Percentiles rank a stretch among this genome's conserved stretches.
Conservation (phyloP, 495 filamentous ascomycete genomes). For the Penicillium herquei region DNA sequence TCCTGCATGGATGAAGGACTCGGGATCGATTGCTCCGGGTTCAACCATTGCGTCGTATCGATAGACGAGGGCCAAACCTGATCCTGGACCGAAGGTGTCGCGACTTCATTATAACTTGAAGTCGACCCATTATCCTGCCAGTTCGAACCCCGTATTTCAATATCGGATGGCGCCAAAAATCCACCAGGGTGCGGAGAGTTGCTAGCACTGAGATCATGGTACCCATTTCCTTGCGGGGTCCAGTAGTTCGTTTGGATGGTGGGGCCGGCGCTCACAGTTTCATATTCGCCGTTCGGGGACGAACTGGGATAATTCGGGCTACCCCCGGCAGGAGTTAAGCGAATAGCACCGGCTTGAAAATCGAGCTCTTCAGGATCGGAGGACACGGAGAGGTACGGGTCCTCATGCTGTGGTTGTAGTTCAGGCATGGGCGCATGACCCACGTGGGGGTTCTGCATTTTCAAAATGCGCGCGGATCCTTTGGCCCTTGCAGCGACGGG, state of each 20-base stretch:
- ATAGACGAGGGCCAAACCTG: not conserved
- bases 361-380: slow-evolving; percentile 41
- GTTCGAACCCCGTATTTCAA: slow-evolving; percentile 14
- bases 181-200: slow-evolving; percentile 9
- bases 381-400: slow-evolving; percentile 41
- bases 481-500: slow-evolving; percentile 13
- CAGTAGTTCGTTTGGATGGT: slow-evolving; percentile 17
- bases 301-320: slow-evolving; percentile 19
- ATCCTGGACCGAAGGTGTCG: not conserved
- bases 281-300: slow-evolving; percentile 15
- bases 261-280: slow-evolving; percentile 5
- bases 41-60: not conserved
- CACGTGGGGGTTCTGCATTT: slow-evolving; percentile 27
- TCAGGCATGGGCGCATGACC: slow-evolving; percentile 24
- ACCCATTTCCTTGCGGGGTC: slow-evolving; percentile 12
- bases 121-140: slow-evolving; percentile 9
- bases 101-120: not conserved
- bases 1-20: slow-evolving; percentile 7
- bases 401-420: slow-evolving; percentile 16
- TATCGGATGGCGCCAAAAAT: slow-evolving; percentile 18
- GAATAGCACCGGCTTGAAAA: slow-evolving; percentile 36
- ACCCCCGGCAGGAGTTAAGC: slow-evolving; percentile 28
- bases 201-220: slow-evolving; percentile 9
- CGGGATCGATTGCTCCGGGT: slow-evolving; percentile 13
- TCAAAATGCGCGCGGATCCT: slow-evolving; percentile 3